Evolutionary conservation across 148 eudicot genomes (phyloP), one percentile per base, ranked within the genome.

Genomic region (Rhododendron molle): DNA sequence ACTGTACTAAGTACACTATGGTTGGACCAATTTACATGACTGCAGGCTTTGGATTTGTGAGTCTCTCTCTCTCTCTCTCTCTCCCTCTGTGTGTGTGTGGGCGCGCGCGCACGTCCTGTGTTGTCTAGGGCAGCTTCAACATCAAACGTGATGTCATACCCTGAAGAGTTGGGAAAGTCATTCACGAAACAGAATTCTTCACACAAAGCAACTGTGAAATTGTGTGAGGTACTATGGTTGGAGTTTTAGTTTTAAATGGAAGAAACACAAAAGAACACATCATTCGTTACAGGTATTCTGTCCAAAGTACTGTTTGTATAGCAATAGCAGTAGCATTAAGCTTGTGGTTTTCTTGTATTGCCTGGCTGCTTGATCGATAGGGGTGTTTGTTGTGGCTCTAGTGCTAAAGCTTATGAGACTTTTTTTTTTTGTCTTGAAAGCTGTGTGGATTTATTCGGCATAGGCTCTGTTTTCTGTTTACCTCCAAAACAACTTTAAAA

Each of bases 31-130:
- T 81, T 9, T 83, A 87, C 65, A 87, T 81, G 74, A 84, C 88
- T 40, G 85, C 67, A 52, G 92, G 92, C 67, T 89, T 90, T 28
- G 92, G 89, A 18, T 90, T 90, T 79, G 92, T 90, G 82, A 80
- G 88, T 76, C 18, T 50, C 52, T 36, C 21, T 74, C 1, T 44
- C 18, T 52, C 52, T 36, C 23, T 76, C 11, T 46, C 18, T 52
- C 52, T 36, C 23, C 54, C 18, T 52, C 52, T 36, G 6, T 76
- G 0, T 8, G 2, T 44, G 11, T 44, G 10, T 44, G 47, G 0
- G 60, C 20, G 58, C 6, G 20, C 5, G 58, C 20, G 43, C 7
- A 7, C 6, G 0, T 3, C 1, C 6, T 54, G 7, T 40, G 44
- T 40, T 54, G 20, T 54, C 60, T 18, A 4, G 60, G 44, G 7